Percentiles rank a stretch among this genome's conserved stretches.
Evolutionary conservation across 2,329 filamentous ascomycete species (phyloP).

Genomic region (Cordyceps cicadae): DNA sequence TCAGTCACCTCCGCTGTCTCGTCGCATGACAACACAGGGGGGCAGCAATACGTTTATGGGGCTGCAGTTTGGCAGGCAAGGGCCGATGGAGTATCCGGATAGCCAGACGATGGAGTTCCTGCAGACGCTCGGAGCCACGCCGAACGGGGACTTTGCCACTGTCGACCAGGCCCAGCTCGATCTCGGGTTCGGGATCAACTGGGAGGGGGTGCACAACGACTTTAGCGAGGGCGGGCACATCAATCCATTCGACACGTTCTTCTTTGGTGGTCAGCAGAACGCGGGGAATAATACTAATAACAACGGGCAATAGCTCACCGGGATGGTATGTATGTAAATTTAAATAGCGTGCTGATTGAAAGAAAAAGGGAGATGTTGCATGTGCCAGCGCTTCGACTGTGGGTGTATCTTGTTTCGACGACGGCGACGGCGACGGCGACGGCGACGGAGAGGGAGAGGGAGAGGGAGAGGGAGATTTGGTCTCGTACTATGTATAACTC

Average conservation of each 20-base stretch:
- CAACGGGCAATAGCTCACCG: not conserved
- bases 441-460: too few species aligned
- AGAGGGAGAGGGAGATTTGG: too few species aligned
- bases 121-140: slow-evolving; percentile 33
- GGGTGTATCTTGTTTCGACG: too few species aligned
- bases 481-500: too few species aligned
- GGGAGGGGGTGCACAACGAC: slow-evolving; percentile 55
- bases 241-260: slow-evolving; percentile 65
- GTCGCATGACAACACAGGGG: slow-evolving; percentile 26
- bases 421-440: too few species aligned
- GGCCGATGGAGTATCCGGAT: slow-evolving; percentile 35
- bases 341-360: not conserved
- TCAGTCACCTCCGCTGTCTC: slow-evolving; percentile 35
- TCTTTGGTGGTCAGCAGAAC: slow-evolving; percentile 46
- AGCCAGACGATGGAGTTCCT: slow-evolving; percentile 44
- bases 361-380: not conserved
- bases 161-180: slow-evolving; percentile 47
- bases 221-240: slow-evolving; percentile 52
- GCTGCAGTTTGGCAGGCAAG: slow-evolving; percentile 27
- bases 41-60: slow-evolving; percentile 24
- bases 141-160: slow-evolving; percentile 24
- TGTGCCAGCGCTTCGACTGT: not conserved
- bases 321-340: not conserved
- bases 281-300: not conserved
- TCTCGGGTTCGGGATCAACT: slow-evolving; percentile 59